Conservation (phyloP, 108 stramenopile species). For the Pseudonitzschia pungens region DNA sequence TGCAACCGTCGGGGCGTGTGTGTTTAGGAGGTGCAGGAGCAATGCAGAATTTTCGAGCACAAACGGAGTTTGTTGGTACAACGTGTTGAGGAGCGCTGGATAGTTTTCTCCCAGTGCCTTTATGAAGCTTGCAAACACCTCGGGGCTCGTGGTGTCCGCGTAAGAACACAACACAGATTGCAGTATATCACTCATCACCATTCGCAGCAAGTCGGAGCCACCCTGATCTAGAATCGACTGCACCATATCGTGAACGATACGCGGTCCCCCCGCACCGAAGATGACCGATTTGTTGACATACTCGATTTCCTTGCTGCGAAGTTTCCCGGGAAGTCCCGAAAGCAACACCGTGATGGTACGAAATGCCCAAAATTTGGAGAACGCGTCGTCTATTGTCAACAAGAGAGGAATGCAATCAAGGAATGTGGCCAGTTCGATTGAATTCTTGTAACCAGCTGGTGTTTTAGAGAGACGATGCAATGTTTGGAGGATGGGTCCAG, state of each 20-base stretch:
- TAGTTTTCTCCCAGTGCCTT: conserved; percentile 49
- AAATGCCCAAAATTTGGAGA: conserved; percentile 60
- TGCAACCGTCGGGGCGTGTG: conserved; percentile 54
- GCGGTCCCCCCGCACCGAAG: conserved; percentile 44
- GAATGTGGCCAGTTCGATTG: conserved; percentile 48
- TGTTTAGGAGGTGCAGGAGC: conserved; percentile 58
- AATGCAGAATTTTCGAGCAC: conserved; percentile 82
- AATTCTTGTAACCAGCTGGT: conserved; percentile 48
- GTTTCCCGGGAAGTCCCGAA: conserved; percentile 22
- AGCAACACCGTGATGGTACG: conserved; percentile 37
- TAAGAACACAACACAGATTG: conserved; percentile 62
- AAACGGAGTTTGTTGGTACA: conserved; percentile 59
- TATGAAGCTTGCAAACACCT: conserved; percentile 46
- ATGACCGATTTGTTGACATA: conserved; percentile 70
- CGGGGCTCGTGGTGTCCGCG: conserved; percentile 60
- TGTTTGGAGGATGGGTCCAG: conserved; percentile 50
- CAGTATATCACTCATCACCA: conserved; percentile 64
- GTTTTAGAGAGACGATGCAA: conserved; percentile 55
- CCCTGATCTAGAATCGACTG: conserved; percentile 32
- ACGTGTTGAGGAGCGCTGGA: conserved; percentile 52
- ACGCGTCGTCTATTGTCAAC: conserved; percentile 42
- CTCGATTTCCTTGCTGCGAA: conserved; percentile 50
- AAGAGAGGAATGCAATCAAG: conserved; percentile 38
- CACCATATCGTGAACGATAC: conserved; percentile 41
- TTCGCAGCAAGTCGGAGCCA: conserved; percentile 46